Evolutionary conservation across 768 basidiomycete species (phyloP), one percentile per base, ranked within the genome.

Genomic region (Leucocoprinus sp.): DNA sequence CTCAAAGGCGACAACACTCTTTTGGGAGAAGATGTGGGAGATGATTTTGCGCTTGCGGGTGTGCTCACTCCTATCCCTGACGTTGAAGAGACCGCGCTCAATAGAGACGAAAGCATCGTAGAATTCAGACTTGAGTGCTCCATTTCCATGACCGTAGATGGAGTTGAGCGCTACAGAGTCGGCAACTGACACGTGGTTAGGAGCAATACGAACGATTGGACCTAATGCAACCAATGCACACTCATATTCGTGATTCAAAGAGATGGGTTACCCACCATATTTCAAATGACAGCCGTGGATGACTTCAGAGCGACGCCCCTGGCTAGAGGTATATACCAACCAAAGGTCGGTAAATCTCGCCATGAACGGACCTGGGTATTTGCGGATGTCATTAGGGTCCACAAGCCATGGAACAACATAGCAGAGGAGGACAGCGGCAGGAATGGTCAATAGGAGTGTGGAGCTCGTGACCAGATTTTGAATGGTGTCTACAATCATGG

Each of bases 21-120:
- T 92, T 58, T 84, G 83, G 1, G 82, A 82, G 64, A 88, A 88
- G 54, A 88, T 82, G 57, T 87, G 79, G 0, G 87, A 82, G 40
- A 95, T 78, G 50, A 95, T 87, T 66, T 95, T 95, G 66, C 90
- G 81, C 64, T 93, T 95, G 31, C 91, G 79, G 8, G 87, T 73
- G 60, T 95, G 91, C 48, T 91, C 85, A 4, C 63, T 55, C 29
- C 88, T 77, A 55, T 84, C 76, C 34, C 88, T 78, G n/a, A 84
- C 85, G 61, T 82, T 87, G 75, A 89, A 88, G 23, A 89, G 65
- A 1, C 83, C 83, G 22, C 81, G 74, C 24, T 65, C 66, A 47
- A 86, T 84, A 27, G 81, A 80, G 21, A 89, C 84, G 54, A 90
- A 90, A 12, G 77, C 78, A 49, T 84, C 80, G 57, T 84, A 88